A percentile compares a stretch with the other conserved stretches of the same genome.
phyloP scores from a whole-genome alignment of 2,329 filamentous ascomycete species.

The Alternaria sp. region DNA sequence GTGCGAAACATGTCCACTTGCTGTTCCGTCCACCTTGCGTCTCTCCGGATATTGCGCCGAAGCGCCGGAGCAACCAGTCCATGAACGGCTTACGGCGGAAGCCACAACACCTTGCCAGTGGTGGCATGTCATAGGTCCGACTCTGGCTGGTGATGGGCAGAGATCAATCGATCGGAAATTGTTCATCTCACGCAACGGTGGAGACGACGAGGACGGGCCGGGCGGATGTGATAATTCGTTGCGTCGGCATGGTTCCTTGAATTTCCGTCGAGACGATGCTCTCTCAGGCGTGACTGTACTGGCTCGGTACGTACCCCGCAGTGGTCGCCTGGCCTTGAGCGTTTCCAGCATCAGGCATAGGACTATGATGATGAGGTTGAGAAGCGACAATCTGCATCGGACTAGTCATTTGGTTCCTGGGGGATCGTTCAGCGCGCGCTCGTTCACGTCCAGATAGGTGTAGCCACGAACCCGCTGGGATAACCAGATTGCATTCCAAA shows the following conservation, averaged over 20 bases:
- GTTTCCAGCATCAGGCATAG: constrained; percentile 26
- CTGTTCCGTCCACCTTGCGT: constrained; percentile 16
- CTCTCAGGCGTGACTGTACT: constrained; percentile 31
- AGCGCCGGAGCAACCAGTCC: constrained; percentile 15
- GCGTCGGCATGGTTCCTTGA: constrained; percentile 9
- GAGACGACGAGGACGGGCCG: constrained; percentile 11
- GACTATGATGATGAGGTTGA: constrained; percentile 36
- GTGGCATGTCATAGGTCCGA: constrained; percentile 14
- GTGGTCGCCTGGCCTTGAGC: constrained; percentile 25
- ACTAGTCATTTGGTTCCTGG: constrained; percentile 51
- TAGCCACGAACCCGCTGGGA: constrained; percentile 55
- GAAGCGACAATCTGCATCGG: constrained; percentile 31
- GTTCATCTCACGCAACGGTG: constrained; percentile 6
- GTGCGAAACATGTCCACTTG: constrained; percentile 16
- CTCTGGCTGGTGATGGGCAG: constrained; percentile 6
- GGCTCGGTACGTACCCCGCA: constrained; percentile 26
- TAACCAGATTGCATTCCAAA: constrained; percentile 52
- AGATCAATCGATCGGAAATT: constrained; percentile 15
- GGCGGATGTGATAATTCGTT: constrained; percentile 11
- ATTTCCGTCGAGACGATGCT: constrained; percentile 4
- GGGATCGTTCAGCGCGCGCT: constrained; percentile 51
- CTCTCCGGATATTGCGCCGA: constrained; percentile 24
- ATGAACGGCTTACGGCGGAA: constrained; percentile 15
- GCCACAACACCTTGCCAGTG: constrained; percentile 8
- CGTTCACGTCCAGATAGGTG: constrained; percentile 54